These are phyloP conservation scores for Discostella pseudostelligera DNA, from an alignment of 108 stramenopile species.

Conservation along the genomic window DNA sequence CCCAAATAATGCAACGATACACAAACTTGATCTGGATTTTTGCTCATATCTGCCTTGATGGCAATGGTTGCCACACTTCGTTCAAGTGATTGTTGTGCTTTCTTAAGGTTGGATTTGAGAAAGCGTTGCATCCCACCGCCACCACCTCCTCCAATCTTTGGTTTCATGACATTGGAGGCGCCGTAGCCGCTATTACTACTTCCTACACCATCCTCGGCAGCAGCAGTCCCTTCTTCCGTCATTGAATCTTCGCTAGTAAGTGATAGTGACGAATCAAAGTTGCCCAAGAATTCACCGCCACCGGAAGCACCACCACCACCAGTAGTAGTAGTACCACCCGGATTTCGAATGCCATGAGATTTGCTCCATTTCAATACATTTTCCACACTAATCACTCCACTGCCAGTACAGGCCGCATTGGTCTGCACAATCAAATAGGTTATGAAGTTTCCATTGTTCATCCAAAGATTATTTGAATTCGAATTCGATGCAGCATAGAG, in stretches of 20 bases:
- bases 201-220: neutral
- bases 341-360: too few species aligned
- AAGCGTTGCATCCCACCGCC: slow-evolving; percentile 17
- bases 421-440: too few species aligned
- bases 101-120: slow-evolving; percentile 59
- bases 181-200: neutral
- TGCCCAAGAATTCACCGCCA: slow-evolving; percentile 12
- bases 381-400: too few species aligned
- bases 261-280: slow-evolving; percentile 42
- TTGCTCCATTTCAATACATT: too few species aligned
- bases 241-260: slow-evolving; percentile 29
- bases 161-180: neutral
- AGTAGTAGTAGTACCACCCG: too few species aligned
- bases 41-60: slow-evolving; percentile 70
- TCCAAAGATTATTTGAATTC: too few species aligned
- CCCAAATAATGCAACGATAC: slow-evolving; percentile 57
- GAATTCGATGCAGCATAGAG: slow-evolving; percentile 18
- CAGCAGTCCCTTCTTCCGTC: neutral
- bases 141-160: neutral
- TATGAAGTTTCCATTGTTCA: too few species aligned
- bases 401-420: too few species aligned
- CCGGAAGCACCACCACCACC: too few species aligned
- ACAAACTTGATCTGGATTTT: slow-evolving; percentile 67
- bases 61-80: slow-evolving; percentile 64
- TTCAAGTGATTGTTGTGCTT: slow-evolving; percentile 59